Evolutionary conservation across 495 filamentous ascomycete species (phyloP).

Genomic region (Lasiosphaeria ovina): DNA sequence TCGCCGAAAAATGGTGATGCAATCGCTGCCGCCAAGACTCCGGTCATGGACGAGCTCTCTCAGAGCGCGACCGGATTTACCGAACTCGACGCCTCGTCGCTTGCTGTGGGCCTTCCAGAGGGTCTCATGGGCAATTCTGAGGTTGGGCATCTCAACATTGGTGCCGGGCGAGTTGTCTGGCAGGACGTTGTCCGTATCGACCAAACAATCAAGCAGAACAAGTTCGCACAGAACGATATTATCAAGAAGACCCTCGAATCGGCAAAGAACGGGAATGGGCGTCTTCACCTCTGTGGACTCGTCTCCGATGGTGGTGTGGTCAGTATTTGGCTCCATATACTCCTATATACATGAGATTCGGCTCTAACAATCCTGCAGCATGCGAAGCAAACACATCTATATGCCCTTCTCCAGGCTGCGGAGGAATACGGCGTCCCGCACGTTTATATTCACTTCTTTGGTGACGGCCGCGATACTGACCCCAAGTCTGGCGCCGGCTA

Average conservation of each 20-base stretch:
- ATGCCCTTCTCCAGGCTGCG: conserved; percentile 80
- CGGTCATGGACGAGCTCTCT: conserved; percentile 53
- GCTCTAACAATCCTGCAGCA: conserved; percentile 49
- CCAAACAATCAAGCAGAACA: conserved; percentile 84
- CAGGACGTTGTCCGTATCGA: conserved; percentile 99
- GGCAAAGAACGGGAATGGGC: conserved; percentile 86
- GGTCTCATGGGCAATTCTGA: conserved; percentile 99
- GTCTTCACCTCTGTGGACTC: conserved; percentile 86
- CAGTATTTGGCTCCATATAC: conserved; percentile 25
- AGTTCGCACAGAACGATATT: conserved; percentile 73
- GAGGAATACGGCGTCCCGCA: conserved; percentile 83
- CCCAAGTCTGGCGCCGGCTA: conserved; percentile 86
- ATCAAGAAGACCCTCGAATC: conserved; percentile 72
- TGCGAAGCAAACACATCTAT: conserved; percentile 89
- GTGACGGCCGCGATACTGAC: conserved; percentile 95
- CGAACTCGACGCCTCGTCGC: conserved; percentile 89
- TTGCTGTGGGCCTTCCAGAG: conserved; percentile 92
- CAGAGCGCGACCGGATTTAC: conserved; percentile 46
- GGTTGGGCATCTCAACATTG: conserved; percentile 97
- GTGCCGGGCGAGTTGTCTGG: conserved; percentile 96
- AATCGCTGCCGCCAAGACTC: conserved; percentile 87
- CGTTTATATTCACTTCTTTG: conserved; percentile 98
- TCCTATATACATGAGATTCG: background rate
- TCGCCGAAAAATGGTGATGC: conserved; percentile 87
- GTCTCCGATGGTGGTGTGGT: conserved; percentile 92